phyloP scores from a whole-genome alignment of 371 early-diverging fungal species.

The Haplosporangium sp. region DNA sequence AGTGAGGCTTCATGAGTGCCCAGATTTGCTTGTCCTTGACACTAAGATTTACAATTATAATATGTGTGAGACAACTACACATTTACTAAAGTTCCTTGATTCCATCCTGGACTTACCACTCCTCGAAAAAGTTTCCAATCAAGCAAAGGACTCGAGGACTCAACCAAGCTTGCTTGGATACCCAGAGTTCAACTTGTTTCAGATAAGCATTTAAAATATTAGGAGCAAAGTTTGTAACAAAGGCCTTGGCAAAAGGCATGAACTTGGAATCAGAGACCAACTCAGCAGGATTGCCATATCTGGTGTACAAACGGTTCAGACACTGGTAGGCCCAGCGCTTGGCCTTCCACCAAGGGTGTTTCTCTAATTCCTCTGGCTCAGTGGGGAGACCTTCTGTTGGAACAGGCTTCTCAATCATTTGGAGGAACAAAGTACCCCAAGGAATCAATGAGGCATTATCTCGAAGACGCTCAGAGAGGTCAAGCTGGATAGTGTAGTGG shows the following conservation, averaged over 20 bases:
- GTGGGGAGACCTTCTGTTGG: conserved; percentile 68
- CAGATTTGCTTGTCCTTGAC: conserved; percentile 90
- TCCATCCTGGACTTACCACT: conserved; percentile 34
- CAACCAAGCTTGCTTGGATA: conserved; percentile 74
- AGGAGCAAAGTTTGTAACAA: conserved; percentile 88
- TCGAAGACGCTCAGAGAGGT: conserved; percentile 78
- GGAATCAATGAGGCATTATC: conserved; percentile 76
- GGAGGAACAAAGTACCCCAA: conserved; percentile 91
- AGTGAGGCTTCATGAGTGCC: conserved; percentile 87
- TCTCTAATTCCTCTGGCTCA: conserved; percentile 79
- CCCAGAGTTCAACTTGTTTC: conserved; percentile 79
- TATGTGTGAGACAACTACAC: not conserved
- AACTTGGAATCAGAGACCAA: conserved; percentile 72
- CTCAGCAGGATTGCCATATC: conserved; percentile 81
- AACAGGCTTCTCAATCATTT: conserved; percentile 77
- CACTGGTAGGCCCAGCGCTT: conserved; percentile 95
- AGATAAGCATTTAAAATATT: conserved; percentile 85
- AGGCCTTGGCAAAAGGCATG: conserved; percentile 80
- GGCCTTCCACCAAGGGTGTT: conserved; percentile 92
- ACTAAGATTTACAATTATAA: conserved; percentile 55
- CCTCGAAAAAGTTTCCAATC: conserved; percentile 66
- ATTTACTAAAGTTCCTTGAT: not conserved
- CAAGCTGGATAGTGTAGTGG: conserved; percentile 75
- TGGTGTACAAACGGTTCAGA: conserved; percentile 81
- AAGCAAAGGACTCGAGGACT: conserved; percentile 66